Evolutionary conservation across 2,329 filamentous ascomycete genomes (phyloP).

Genomic region (Dactylellina haptotyla): DNA sequence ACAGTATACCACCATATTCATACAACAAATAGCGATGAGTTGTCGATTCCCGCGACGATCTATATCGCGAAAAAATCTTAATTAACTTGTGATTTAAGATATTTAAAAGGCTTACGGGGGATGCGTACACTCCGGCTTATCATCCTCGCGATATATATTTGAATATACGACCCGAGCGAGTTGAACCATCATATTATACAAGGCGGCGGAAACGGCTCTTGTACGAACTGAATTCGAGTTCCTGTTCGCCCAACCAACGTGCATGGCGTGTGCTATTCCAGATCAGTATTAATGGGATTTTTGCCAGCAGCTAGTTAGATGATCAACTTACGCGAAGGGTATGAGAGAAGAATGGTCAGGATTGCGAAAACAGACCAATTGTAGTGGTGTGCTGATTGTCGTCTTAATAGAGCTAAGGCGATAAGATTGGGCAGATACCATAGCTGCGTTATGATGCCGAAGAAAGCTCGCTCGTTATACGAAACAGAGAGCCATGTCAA

Average conservation of each 20-base stretch:
- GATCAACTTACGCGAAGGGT: slow-evolving; percentile 67
- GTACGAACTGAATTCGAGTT: slow-evolving; percentile 72
- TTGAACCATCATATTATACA: slow-evolving; percentile 71
- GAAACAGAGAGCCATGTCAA: slow-evolving; percentile 66
- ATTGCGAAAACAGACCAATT: slow-evolving; percentile 67
- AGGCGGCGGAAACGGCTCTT: slow-evolving; percentile 70
- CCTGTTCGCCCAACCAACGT: slow-evolving; percentile 70
- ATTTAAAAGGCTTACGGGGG: no score
- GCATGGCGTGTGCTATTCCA: slow-evolving; percentile 65
- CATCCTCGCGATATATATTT: slow-evolving; percentile 68
- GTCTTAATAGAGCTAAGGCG: slow-evolving; percentile 64
- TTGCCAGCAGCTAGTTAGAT: slow-evolving; percentile 56
- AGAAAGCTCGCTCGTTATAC: slow-evolving; percentile 66
- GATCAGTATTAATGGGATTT: no score
- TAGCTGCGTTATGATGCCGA: slow-evolving; percentile 66
- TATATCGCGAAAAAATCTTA: slow-evolving; percentile 2
- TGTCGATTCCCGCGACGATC: slow-evolving; percentile 67
- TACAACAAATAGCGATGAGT: slow-evolving; percentile 65
- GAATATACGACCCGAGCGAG: slow-evolving; percentile 57
- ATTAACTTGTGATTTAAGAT: no score
- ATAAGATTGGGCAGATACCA: slow-evolving; percentile 72
- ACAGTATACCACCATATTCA: slow-evolving; percentile 66
- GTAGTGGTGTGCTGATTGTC: slow-evolving; percentile 57
- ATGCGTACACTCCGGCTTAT: slow-evolving; percentile 65
- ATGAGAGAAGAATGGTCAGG: slow-evolving; percentile 65